Evolutionary conservation across 2,329 filamentous ascomycete species (phyloP).

Genomic region (Ceratocystis destructans): DNA sequence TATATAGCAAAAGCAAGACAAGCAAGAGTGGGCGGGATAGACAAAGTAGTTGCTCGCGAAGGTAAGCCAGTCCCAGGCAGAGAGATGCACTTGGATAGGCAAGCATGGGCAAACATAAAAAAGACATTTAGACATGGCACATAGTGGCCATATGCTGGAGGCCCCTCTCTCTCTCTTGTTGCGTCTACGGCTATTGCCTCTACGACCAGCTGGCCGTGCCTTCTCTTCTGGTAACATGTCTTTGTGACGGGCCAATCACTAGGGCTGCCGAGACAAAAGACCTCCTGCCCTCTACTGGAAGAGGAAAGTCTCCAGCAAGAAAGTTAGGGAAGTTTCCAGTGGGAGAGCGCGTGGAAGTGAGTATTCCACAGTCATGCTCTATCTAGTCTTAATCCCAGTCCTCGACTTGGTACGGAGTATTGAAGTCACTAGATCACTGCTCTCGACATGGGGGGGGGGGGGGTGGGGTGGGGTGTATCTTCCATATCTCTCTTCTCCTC

Average conservation of each 20-base stretch:
- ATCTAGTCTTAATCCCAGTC: not conserved
- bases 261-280: conserved; percentile 5
- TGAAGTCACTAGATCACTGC: not conserved
- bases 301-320: not conserved
- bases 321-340: not conserved
- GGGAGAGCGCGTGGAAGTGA: not conserved
- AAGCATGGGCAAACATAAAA: too few relatives aligned
- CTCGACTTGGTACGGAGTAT: not conserved
- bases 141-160: too few relatives aligned
- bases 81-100: too few relatives aligned
- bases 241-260: not conserved
- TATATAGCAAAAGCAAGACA: conserved; percentile 9
- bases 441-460: not conserved
- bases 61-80: too few relatives aligned
- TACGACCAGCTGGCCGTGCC: not conserved
- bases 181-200: not conserved
- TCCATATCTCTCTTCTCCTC: not conserved
- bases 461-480: not conserved
- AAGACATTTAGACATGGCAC: too few relatives aligned
- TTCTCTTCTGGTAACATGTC: not conserved
- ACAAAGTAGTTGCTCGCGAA: too few relatives aligned
- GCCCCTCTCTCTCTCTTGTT: too few relatives aligned
- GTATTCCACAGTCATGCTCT: not conserved
- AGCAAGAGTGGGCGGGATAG: not conserved
- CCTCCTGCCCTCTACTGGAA: not conserved